phyloP scores from a whole-genome alignment of 495 filamentous ascomycete species.

The Aspergillus haitiensis region DNA sequence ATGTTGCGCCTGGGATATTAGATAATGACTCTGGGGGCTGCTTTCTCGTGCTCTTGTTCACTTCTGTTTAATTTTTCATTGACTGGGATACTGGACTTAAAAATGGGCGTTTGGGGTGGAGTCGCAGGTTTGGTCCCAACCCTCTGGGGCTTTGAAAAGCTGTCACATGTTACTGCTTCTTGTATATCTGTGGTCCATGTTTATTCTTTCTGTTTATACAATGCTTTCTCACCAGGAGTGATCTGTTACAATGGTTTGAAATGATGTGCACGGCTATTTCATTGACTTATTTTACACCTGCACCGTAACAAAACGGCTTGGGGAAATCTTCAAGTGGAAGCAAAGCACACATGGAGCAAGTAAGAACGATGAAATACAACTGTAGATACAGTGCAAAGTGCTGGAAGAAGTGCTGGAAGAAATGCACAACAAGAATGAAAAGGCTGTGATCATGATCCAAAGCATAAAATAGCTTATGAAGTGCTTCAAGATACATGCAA shows the following conservation, averaged over 20 bases:
- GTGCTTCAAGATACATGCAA: slow-evolving; percentile 21
- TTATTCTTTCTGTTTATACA: background rate
- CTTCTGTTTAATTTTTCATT: slow-evolving; percentile 21
- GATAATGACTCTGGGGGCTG: background rate
- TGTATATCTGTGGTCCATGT: background rate
- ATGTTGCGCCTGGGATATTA: background rate
- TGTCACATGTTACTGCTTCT: slow-evolving; percentile 9
- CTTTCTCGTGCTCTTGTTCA: slow-evolving; percentile 12
- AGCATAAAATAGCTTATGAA: slow-evolving; percentile 11
- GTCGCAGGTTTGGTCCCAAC: slow-evolving; percentile 24
- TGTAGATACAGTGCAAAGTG: background rate
- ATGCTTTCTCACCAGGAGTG: background rate
- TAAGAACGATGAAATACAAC: slow-evolving; percentile 5
- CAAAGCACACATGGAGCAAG: slow-evolving; percentile 1
- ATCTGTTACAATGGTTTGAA: slow-evolving; percentile 3
- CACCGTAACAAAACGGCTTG: background rate
- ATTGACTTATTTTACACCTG: slow-evolving; percentile 17
- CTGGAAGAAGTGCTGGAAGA: slow-evolving; percentile 14
- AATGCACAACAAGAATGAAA: background rate
- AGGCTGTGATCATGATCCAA: slow-evolving; percentile 20
- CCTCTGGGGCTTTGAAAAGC: slow-evolving; percentile 24
- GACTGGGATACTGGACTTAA: slow-evolving; percentile 25
- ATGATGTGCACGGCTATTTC: slow-evolving; percentile 2
- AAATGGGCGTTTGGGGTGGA: slow-evolving; percentile 32
- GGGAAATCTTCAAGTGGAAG: slow-evolving; percentile 8